These are phyloP conservation scores for Aegilops umbellulata DNA, from an alignment of 176 grass and related monocot genomes.

Conservation along the genomic window DNA sequence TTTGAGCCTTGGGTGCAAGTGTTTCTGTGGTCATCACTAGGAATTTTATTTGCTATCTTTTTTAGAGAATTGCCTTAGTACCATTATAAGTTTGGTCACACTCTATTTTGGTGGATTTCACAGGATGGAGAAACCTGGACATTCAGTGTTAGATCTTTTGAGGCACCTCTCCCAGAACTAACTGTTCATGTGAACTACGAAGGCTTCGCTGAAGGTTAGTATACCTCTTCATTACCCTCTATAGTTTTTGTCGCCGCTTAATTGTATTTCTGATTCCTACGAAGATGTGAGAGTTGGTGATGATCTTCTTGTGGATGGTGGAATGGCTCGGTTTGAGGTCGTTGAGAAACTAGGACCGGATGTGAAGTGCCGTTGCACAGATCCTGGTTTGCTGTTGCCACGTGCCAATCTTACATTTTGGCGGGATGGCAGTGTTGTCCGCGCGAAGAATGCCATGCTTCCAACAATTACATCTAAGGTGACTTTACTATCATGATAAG, in stretches of 20 bases:
- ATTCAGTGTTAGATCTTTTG: constrained; percentile 94
- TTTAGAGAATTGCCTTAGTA: neutral
- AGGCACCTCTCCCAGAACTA: constrained; percentile 72
- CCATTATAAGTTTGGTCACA: neutral
- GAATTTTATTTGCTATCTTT: neutral
- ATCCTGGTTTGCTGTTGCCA: constrained; percentile 88
- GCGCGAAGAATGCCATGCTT: constrained; percentile 94
- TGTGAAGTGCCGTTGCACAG: constrained; percentile 87
- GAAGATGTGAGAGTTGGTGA: constrained; percentile 93
- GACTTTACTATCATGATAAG: constrained; percentile 10
- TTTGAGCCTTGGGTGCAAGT: neutral
- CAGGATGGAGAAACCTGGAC: constrained; percentile 99
- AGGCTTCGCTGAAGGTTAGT: constrained; percentile 91
- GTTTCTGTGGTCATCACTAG: neutral
- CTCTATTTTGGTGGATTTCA: constrained; percentile 23
- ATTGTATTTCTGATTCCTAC: constrained; percentile 9
- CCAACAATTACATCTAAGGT: constrained; percentile 99
- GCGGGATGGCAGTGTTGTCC: constrained; percentile 81
- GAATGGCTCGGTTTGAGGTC: constrained; percentile 97
- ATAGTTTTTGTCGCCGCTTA: neutral
- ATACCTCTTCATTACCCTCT: constrained; percentile 21
- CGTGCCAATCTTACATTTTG: constrained; percentile 97
- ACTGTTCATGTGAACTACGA: constrained; percentile 93
- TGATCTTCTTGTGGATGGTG: constrained; percentile 95
- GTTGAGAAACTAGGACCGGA: constrained; percentile 91